A percentile compares a stretch with the other conserved stretches of the same genome.
Evolutionary conservation across 495 filamentous ascomycete species (phyloP).

Genomic region (Hypoxylon cercidicola): DNA sequence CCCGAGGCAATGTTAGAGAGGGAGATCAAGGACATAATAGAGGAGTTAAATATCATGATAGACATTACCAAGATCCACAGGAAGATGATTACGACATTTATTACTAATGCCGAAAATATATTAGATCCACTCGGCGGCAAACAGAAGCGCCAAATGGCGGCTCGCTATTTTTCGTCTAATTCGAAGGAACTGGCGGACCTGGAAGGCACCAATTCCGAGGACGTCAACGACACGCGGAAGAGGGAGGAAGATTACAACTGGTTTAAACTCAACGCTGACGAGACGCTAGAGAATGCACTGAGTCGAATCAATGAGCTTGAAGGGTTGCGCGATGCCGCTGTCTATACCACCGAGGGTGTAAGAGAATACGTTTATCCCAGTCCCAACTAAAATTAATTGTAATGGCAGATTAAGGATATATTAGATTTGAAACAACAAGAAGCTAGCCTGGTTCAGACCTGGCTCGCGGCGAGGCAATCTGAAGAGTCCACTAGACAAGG

Average conservation of each 20-base stretch:
- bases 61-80: conserved; percentile 66
- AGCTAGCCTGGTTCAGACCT: conserved; percentile 68
- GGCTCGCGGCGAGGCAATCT: conserved; percentile 65
- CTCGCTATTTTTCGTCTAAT: conserved; percentile 7
- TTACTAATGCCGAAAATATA: conserved; percentile 62
- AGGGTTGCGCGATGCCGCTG: conserved; percentile 39
- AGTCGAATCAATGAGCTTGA: conserved; percentile 45
- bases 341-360: conserved; percentile 44
- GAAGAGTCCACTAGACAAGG: conserved; percentile 68
- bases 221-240: not conserved
- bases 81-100: conserved; percentile 65
- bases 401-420: conserved; percentile 53
- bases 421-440: conserved; percentile 72
- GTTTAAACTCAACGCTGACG: conserved; percentile 45
- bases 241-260: conserved; percentile 32
- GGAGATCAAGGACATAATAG: conserved; percentile 77
- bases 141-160: conserved; percentile 10
- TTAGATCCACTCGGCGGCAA: conserved; percentile 39
- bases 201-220: conserved; percentile 4
- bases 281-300: conserved; percentile 24
- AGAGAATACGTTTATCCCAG: not conserved
- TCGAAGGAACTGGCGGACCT: not conserved
- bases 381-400: conserved; percentile 20
- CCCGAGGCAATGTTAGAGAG: conserved; percentile 71
- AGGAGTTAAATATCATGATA: conserved; percentile 78